A percentile compares a stretch with the other conserved stretches of the same genome.
Evolutionary conservation across 1,139 yeast genomes (phyloP).

Genomic region (Diutina scorzettiae): DNA sequence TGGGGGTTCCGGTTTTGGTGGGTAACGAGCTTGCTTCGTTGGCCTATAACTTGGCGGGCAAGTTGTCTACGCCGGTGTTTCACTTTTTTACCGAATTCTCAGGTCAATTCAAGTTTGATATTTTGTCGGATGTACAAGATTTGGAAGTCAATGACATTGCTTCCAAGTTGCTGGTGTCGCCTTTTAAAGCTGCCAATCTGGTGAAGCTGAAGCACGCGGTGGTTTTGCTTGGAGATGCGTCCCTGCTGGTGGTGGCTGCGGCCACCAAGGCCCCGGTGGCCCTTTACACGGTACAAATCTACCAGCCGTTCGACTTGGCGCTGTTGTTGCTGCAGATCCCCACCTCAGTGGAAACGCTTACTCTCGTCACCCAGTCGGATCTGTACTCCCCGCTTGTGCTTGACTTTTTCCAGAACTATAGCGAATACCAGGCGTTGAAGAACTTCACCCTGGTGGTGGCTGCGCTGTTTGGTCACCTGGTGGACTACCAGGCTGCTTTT

Average conservation of each 20-base stretch:
- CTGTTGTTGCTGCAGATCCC: slow-evolving; percentile 45
- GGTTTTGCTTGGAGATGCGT: slow-evolving; percentile 50
- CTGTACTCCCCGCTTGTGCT: slow-evolving; percentile 53
- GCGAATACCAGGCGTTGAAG: slow-evolving; percentile 32
- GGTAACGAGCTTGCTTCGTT: slow-evolving; percentile 47
- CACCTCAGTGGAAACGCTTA: slow-evolving; percentile 40
- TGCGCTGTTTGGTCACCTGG: slow-evolving; percentile 39
- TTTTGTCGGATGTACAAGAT: not conserved
- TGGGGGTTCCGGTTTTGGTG: slow-evolving; percentile 49
- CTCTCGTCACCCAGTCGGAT: slow-evolving; percentile 51
- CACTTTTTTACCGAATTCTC: not conserved
- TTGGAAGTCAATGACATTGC: slow-evolving; percentile 1
- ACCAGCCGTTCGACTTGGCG: slow-evolving; percentile 58
- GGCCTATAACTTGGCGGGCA: slow-evolving; percentile 5
- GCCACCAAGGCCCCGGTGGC: slow-evolving; percentile 33
- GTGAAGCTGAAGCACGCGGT: slow-evolving; percentile 27
- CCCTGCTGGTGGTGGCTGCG: slow-evolving; percentile 29
- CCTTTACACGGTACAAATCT: slow-evolving; percentile 46
- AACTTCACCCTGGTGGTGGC: slow-evolving; percentile 43
- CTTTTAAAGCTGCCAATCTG: not conserved
- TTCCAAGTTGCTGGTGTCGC: not conserved
- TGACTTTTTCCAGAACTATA: slow-evolving; percentile 60
- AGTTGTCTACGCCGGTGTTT: not conserved
- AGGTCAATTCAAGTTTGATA: not conserved
- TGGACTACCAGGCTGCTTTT: slow-evolving; percentile 15